These are phyloP conservation scores for Botrytis sinoallii DNA, from an alignment of 2,329 filamentous ascomycete genomes.

Conservation along the genomic window DNA sequence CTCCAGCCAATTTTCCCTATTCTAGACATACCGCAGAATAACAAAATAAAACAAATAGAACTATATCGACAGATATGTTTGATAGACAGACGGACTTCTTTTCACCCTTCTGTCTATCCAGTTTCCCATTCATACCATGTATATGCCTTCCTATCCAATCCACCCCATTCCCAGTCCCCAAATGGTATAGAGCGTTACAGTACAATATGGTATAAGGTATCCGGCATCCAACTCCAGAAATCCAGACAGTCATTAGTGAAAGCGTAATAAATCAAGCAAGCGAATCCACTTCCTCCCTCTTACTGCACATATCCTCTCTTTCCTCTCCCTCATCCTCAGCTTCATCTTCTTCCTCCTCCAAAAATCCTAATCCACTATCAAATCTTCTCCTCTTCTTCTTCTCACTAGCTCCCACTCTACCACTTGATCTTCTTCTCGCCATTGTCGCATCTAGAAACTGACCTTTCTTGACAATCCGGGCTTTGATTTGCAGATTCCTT, in stretches of 20 bases:
- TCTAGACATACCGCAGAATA: background rate
- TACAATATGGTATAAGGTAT: background rate
- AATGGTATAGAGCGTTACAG: background rate
- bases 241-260: background rate
- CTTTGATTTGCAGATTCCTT: background rate
- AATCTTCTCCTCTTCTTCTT: conserved; percentile 43
- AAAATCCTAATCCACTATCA: conserved; percentile 54
- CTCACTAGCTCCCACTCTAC: conserved; percentile 38
- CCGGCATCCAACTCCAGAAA: conserved; percentile 1
- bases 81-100: background rate
- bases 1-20: background rate
- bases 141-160: background rate
- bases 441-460: conserved; percentile 28
- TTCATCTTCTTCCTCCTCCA: conserved; percentile 50
- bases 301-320: background rate
- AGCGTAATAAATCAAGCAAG: background rate
- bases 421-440: conserved; percentile 29
- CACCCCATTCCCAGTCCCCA: background rate
- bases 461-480: conserved; percentile 24
- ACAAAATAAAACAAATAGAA: background rate
- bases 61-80: background rate
- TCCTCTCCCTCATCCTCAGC: background rate
- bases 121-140: background rate
- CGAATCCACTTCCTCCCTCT: background rate
- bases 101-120: too few relatives aligned